phyloP scores from a whole-genome alignment of 2,329 filamentous ascomycete genomes.

The Beauveria asiatica region DNA sequence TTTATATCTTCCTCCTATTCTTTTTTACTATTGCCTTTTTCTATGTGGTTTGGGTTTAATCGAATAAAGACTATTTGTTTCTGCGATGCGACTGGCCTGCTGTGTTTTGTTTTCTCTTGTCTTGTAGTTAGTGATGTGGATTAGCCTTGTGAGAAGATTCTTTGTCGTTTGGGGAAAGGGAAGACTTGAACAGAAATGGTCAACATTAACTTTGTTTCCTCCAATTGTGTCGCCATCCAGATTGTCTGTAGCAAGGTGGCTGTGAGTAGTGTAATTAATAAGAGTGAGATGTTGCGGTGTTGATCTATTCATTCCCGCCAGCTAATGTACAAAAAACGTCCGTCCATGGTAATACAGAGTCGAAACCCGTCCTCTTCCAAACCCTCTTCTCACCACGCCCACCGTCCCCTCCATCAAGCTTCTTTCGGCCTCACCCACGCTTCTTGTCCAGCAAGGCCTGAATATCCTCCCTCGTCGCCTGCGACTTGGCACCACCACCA shows the following conservation, averaged over 20 bases:
- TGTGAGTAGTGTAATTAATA: background rate
- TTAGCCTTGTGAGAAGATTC: background rate
- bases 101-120: background rate
- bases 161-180: background rate
- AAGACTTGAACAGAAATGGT: background rate
- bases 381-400: background rate
- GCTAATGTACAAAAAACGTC: background rate
- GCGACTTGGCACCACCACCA: conserved; percentile 19
- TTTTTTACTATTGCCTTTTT: conserved; percentile 14
- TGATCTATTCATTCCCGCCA: background rate
- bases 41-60: conserved; percentile 13
- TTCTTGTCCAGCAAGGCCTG: conserved; percentile 32
- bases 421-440: conserved; percentile 14
- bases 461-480: conserved; percentile 27
- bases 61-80: background rate
- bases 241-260: background rate
- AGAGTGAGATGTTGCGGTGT: background rate
- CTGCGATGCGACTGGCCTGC: background rate
- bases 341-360: background rate
- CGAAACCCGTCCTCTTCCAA: background rate
- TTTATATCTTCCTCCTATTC: conserved; percentile 13
- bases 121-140: background rate
- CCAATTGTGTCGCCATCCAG: background rate
- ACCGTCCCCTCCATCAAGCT: no score
- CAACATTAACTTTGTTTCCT: background rate